A percentile compares a stretch with the other conserved stretches of the same genome.
Evolutionary conservation across 2,329 filamentous ascomycete genomes (phyloP).

Genomic region (Talaromyces piceae): DNA sequence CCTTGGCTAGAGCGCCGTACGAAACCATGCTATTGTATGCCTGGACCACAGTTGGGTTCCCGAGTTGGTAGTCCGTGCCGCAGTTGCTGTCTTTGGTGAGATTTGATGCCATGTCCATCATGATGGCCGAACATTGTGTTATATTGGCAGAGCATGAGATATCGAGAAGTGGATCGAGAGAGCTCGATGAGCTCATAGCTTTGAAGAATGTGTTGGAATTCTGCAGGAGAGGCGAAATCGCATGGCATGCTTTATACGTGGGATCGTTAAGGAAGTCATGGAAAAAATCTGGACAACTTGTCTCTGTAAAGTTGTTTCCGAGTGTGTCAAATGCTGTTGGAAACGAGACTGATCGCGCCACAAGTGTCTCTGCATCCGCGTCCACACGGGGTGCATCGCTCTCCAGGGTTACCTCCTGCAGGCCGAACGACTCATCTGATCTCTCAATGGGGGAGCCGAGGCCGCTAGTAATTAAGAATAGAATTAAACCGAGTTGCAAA

Average conservation of each 20-base stretch:
- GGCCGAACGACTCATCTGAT: background rate
- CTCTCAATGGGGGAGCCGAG: conserved; percentile 1
- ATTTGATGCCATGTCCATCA: conserved; percentile 57
- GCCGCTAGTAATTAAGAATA: conserved; percentile 8
- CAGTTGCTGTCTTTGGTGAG: conserved; percentile 60
- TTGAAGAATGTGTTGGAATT: conserved; percentile 81
- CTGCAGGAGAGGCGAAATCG: conserved; percentile 77
- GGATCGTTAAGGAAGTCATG: conserved; percentile 56
- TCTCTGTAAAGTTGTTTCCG: conserved; percentile 53
- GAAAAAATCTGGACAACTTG: conserved; percentile 52
- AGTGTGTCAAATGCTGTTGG: conserved; percentile 63
- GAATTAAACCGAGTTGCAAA: conserved; percentile 9
- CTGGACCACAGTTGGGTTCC: conserved; percentile 64
- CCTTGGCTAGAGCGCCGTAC: conserved; percentile 71
- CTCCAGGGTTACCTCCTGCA: background rate
- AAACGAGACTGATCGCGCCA: conserved; percentile 22
- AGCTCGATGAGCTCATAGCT: conserved; percentile 60
- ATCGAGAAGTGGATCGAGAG: conserved; percentile 71
- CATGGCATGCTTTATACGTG: conserved; percentile 67
- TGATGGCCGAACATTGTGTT: conserved; percentile 56
- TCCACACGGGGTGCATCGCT: conserved; percentile 7
- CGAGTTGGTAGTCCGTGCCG: conserved; percentile 57
- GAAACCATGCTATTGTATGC: conserved; percentile 68
- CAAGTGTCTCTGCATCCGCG: background rate
- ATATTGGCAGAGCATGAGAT: conserved; percentile 65